Percentiles rank a stretch among this genome's conserved stretches.
These are phyloP conservation scores for Botryotinia calthae DNA, from an alignment of 2,329 filamentous ascomycete genomes.

Conservation along the genomic window DNA sequence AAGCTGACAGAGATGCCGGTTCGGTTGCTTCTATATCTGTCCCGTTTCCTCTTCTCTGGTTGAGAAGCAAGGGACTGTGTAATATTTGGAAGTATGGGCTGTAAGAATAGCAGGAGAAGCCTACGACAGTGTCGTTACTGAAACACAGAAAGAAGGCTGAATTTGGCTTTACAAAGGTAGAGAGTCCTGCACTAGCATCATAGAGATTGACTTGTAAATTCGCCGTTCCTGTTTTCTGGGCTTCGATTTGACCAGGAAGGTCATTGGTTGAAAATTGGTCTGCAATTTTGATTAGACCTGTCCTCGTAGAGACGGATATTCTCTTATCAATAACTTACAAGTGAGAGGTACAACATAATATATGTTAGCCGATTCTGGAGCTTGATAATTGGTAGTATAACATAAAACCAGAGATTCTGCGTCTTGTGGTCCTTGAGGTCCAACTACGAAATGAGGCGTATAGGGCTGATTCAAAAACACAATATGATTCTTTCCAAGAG, in stretches of 20 bases:
- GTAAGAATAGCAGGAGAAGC: neutral
- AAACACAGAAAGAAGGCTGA: constrained; percentile 8
- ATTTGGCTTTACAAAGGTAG: neutral
- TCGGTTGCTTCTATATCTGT: neutral
- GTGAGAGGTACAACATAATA: neutral
- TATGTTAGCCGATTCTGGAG: neutral
- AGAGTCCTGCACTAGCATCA: neutral
- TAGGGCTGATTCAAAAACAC: neutral
- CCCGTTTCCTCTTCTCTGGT: neutral
- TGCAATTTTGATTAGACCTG: neutral
- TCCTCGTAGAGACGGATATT: neutral
- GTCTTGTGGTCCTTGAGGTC: neutral
- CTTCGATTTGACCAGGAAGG: neutral
- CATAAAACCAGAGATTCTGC: neutral
- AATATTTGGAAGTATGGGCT: constrained; percentile 1
- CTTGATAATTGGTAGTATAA: neutral
- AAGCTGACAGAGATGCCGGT: neutral
- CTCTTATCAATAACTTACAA: neutral
- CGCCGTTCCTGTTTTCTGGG: neutral
- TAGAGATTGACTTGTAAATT: neutral
- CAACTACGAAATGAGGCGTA: neutral
- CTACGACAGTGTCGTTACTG: neutral
- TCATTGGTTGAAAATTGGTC: neutral
- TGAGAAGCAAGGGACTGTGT: neutral
- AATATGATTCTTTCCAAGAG: neutral